Evolutionary conservation across 805 yeast genomes (phyloP).

Genomic region (Candida tibetensis): DNA sequence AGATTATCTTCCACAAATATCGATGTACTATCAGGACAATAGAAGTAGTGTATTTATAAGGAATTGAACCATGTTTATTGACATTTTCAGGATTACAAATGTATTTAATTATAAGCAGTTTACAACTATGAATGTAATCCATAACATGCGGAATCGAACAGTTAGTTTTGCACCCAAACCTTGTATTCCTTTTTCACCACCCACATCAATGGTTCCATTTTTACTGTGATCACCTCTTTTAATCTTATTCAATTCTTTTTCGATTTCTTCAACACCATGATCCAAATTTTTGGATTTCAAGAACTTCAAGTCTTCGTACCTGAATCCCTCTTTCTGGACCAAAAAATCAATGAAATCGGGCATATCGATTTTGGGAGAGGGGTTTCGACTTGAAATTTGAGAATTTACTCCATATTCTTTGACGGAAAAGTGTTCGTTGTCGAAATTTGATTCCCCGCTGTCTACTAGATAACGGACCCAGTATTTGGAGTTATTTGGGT

Average conservation of each 20-base stretch:
- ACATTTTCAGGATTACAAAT: no score
- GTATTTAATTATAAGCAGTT: no score
- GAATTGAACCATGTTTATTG: no score
- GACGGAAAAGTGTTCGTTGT: no score
- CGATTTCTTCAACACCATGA: constrained; percentile 38
- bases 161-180: no score
- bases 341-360: constrained; percentile 31
- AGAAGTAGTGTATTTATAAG: no score
- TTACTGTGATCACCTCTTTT: constrained; percentile 14
- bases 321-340: constrained; percentile 27
- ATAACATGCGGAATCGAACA: no score
- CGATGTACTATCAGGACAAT: constrained; percentile 46
- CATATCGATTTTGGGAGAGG: constrained; percentile 20
- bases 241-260: constrained; percentile 32
- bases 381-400: neutral
- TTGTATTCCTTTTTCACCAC: constrained; percentile 33
- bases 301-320: constrained; percentile 24
- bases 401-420: neutral
- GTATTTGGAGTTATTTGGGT: no score
- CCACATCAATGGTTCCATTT: constrained; percentile 22
- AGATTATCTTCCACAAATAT: constrained; percentile 58
- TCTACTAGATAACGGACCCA: neutral
- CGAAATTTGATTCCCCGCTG: no score
- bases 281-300: constrained; percentile 27
- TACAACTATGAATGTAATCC: no score